Evolutionary conservation across 139 green algal species (phyloP), one percentile per base, ranked within the genome.

Genomic region (Chlamydomonas incerta): DNA sequence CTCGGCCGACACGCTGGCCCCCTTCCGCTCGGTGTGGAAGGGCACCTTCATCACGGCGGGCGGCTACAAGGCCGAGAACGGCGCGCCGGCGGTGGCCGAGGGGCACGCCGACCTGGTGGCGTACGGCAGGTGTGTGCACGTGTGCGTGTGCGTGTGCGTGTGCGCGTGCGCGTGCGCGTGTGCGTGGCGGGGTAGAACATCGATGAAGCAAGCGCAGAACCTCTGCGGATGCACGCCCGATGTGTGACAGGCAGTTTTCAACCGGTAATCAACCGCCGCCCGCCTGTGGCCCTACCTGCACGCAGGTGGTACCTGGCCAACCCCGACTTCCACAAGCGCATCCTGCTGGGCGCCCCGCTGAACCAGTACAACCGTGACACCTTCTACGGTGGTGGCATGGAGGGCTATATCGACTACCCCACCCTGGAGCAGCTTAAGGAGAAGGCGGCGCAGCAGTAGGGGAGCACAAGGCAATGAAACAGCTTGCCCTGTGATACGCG

Each of bases 371-470:
- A 98, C 87, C 85, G 95, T 18, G 67, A 76, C 82, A 98, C 94
- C 28, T 98, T 97, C 85, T 23, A 62, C 20, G 55, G 55, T 4
- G 20, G 55, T 2, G 55, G 55, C 55, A 62, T 28, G 55, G 55
- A 62, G 87, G 95, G 95, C 41, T 98, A 98, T 89, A 90, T 72
- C 1, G 95, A 98, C 90, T 98, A 98, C 87, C 93, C 94, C 47
- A 96, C 93, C 85, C 77, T 97, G 75, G 88, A 96, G 62, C 86
- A 97, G 58, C 46, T 75, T 24, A 35, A 76, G 69, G 20, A n/a
- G 60, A 31, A 31, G 20, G 31, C n/a, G 31, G 23, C 26, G 31
- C 50, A 66, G 72, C 29, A 80, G 41, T 50, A 8, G n/a, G n/a
- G n/a, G n/a, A n/a, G n/a, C n/a, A n/a, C n/a, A n/a, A n/a, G n/a